These are phyloP conservation scores for Trypethelium eluteriae DNA, from an alignment of 495 filamentous ascomycete species.

Conservation along the genomic window DNA sequence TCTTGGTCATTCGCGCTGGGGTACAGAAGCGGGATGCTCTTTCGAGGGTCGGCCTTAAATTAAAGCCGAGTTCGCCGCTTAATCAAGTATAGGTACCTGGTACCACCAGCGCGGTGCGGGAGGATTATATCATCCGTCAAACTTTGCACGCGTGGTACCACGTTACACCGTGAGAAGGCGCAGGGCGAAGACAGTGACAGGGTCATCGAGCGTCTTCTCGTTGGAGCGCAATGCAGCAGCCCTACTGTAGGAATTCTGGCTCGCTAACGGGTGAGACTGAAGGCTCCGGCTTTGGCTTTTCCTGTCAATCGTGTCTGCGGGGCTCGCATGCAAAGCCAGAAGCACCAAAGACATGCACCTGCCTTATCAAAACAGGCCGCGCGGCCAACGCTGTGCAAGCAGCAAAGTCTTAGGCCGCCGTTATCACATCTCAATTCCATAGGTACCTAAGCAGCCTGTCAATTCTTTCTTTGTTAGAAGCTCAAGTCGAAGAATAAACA, in stretches of 20 bases:
- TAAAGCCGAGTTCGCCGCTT: not conserved
- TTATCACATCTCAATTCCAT: not conserved
- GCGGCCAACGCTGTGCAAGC: not conserved
- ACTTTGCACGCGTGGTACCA: too few relatives aligned
- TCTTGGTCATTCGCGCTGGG: not conserved
- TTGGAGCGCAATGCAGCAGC: not conserved
- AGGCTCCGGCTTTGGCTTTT: not conserved
- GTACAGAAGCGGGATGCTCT: not conserved
- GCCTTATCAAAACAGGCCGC: slow-evolving; percentile 7
- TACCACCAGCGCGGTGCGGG: too few relatives aligned
- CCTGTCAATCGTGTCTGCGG: not conserved
- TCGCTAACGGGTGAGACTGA: not conserved
- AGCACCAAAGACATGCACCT: not conserved
- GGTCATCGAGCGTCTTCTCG: not conserved
- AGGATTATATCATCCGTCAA: too few relatives aligned
- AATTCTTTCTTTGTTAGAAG: too few relatives aligned
- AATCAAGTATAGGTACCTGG: not conserved
- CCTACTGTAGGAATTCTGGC: not conserved
- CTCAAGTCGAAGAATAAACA: too few relatives aligned
- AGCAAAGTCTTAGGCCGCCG: not conserved
- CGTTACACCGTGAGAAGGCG: too few relatives aligned
- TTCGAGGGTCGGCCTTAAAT: slow-evolving; percentile 1
- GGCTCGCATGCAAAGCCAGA: not conserved
- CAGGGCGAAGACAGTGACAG: too few relatives aligned
- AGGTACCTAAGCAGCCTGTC: too few relatives aligned